Conservation (phyloP, 2,329 filamentous ascomycete species). For the Pleomassaria siparia region DNA sequence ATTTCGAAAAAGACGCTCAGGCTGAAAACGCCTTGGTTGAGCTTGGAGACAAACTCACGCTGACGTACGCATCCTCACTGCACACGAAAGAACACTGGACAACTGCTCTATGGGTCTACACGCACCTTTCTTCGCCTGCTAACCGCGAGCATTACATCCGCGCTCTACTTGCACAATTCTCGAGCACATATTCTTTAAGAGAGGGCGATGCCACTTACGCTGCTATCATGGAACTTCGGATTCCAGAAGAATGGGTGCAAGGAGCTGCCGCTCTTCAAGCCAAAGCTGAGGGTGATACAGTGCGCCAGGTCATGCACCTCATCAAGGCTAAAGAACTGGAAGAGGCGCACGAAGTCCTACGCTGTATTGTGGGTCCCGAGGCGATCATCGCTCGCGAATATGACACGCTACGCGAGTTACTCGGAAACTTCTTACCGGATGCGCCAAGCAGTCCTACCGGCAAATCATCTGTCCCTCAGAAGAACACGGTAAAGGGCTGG, state of each 20-base stretch:
- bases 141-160: slow-evolving; percentile 73
- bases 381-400: slow-evolving; percentile 84
- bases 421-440: slow-evolving; percentile 64
- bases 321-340: slow-evolving; percentile 73
- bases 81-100: slow-evolving; percentile 40
- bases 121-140: slow-evolving; percentile 67
- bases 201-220: slow-evolving; percentile 60
- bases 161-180: slow-evolving; percentile 61
- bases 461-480: slow-evolving; percentile 13
- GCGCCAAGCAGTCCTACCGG: slow-evolving; percentile 46
- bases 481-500: slow-evolving; percentile 67
- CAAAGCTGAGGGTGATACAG: slow-evolving; percentile 68
- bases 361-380: slow-evolving; percentile 75
- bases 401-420: slow-evolving; percentile 65
- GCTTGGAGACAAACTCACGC: slow-evolving; percentile 58
- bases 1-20: slow-evolving; percentile 49
- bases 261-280: slow-evolving; percentile 83
- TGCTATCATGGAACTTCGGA: slow-evolving; percentile 65
- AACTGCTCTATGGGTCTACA: slow-evolving; percentile 70
- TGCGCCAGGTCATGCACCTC: slow-evolving; percentile 64
- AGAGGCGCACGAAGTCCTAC: slow-evolving; percentile 83
- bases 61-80: slow-evolving; percentile 40
- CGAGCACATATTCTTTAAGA: slow-evolving; percentile 62
- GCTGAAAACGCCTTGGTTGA: slow-evolving; percentile 62
- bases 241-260: slow-evolving; percentile 81